Evolutionary conservation across 129 eudicot genomes (phyloP), one percentile per base, ranked within the genome.

Genomic region (Centaurea solstitialis): DNA sequence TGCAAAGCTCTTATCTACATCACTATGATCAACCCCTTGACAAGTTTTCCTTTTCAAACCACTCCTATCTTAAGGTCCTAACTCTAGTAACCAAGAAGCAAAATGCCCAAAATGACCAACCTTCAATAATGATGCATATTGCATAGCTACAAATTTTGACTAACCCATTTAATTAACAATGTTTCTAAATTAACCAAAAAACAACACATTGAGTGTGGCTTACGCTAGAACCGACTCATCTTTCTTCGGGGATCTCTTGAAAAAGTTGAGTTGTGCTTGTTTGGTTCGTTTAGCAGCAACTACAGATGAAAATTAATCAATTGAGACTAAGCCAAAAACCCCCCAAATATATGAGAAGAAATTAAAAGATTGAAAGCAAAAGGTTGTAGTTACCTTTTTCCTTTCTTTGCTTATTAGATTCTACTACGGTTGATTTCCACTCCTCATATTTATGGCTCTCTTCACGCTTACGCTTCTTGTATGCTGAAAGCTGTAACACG

Each of bases 371-470:
- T 24, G 45, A 28, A 39, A 23, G 23, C 39, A 17, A 41, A 41
- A 1, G 6, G 59, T 72, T n/a, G 39, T 40, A 38, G 8, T 62
- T 86, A 91, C 98, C 97, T 88, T 90, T 79, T 72, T 81, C 90
- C 57, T 92, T 92, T 77, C 41, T 70, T 76, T 74, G 74, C 69
- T 80, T 87, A 76, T 89, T 87, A 4, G 97, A 89, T 75, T 85
- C 81, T 11, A 89, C 50, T 68, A 94, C 97, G 18, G 87, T 80
- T 1, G 97, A 89, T 81, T 92, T 94, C 98, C 98, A 94, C 68
- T 89, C 93, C 40, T 94, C 91, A 22, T 95, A 93, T 21, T 78
- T 88, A 61, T 69, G 82, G 70, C 85, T 83, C 21, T 95, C 99
- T 72, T 76, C 74, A 24, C 76, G 84, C 83, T 95, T 95, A 17